Evolutionary conservation across 2,329 filamentous ascomycete species (phyloP).

Genomic region (Cladophialophora psammophila): DNA sequence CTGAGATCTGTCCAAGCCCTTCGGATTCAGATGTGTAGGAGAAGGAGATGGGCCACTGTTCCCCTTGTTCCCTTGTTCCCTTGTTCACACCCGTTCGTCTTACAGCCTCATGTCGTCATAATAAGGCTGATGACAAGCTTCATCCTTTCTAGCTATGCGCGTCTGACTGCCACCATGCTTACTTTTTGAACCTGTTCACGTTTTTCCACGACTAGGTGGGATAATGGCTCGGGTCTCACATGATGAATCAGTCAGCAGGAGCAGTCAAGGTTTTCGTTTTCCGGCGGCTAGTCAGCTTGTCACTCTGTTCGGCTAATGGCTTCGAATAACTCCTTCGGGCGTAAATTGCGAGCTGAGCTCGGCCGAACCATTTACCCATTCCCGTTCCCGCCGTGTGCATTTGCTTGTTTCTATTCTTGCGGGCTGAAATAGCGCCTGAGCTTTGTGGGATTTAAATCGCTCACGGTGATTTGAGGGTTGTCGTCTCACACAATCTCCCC

Average conservation of each 20-base stretch:
- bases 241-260: not conserved
- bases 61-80: not conserved
- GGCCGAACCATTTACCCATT: constrained; percentile 3
- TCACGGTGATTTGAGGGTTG: not conserved
- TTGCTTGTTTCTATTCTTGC: constrained; percentile 3
- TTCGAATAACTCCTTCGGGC: not conserved
- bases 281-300: not conserved
- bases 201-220: not conserved
- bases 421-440: not conserved
- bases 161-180: constrained; percentile 1
- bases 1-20: not conserved
- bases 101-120: constrained; percentile 1
- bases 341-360: not conserved
- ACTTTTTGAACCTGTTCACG: not conserved
- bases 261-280: not conserved
- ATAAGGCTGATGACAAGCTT: constrained; percentile 1
- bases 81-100: not conserved
- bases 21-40: too few relatives aligned
- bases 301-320: not conserved
- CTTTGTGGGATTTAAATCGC: not conserved
- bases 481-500: too few relatives aligned
- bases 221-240: constrained; percentile 6
- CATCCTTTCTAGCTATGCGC: constrained; percentile 1
- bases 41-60: too few relatives aligned
- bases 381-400: not conserved